Percentiles rank a stretch among this genome's conserved stretches.
phyloP scores from a whole-genome alignment of 805 yeast species.

The Pichia gijzeniarum region DNA sequence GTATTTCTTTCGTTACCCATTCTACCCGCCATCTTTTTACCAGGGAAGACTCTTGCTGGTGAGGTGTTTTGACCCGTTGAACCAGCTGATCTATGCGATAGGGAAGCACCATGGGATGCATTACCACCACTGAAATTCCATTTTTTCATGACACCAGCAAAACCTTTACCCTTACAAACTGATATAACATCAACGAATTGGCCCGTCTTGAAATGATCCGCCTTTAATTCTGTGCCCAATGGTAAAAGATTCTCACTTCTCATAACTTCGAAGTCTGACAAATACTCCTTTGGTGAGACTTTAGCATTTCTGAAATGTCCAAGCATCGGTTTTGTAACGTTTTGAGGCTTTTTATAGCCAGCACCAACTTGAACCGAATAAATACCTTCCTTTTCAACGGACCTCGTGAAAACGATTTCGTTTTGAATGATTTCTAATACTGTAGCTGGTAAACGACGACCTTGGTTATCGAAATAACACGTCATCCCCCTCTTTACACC shows the following conservation, averaged over 20 bases:
- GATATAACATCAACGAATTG: conserved; percentile 79
- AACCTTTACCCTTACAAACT: conserved; percentile 88
- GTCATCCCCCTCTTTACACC: conserved; percentile 90
- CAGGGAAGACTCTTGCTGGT: conserved; percentile 95
- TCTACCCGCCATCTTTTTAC: conserved; percentile 97
- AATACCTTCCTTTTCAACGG: conserved; percentile 70
- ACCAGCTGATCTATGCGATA: conserved; percentile 93
- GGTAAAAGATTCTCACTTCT: conserved; percentile 60
- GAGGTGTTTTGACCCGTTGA: conserved; percentile 93
- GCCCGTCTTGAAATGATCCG: conserved; percentile 79
- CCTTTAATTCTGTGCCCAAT: conserved; percentile 69
- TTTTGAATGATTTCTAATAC: conserved; percentile 81
- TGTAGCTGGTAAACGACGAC: conserved; percentile 74
- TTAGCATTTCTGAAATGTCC: conserved; percentile 75
- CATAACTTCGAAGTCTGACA: conserved; percentile 76
- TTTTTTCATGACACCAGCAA: conserved; percentile 97
- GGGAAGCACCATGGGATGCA: conserved; percentile 94
- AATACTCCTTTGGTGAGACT: conserved; percentile 74
- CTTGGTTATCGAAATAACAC: conserved; percentile 66
- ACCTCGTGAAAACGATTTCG: conserved; percentile 74
- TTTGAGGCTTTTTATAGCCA: conserved; percentile 55
- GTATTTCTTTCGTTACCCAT: conserved; percentile 81
- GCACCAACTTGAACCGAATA: conserved; percentile 83
- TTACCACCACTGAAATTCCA: conserved; percentile 82
- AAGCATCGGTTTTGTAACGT: conserved; percentile 57